phyloP scores from a whole-genome alignment of 768 basidiomycete species.

The Daedalea quercina region DNA sequence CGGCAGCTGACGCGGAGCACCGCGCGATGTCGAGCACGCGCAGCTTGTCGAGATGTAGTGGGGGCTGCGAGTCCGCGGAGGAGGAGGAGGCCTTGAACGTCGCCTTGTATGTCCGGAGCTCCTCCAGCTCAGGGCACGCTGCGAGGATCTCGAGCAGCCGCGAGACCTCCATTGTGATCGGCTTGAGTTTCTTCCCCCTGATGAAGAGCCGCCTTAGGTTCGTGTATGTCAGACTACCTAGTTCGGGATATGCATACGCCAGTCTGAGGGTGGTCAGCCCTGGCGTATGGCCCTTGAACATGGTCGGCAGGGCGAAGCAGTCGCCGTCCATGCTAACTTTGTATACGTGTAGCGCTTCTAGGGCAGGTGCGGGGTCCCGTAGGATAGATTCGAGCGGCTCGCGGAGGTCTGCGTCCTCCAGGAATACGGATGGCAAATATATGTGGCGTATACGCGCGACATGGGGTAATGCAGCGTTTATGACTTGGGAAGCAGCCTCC shows the following conservation, averaged over 20 bases:
- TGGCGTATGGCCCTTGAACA: conserved; percentile 19
- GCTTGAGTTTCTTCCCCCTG: conserved; percentile 18
- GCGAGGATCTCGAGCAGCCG: conserved; percentile 20
- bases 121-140: conserved; percentile 15
- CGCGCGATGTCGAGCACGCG: conserved; percentile 18
- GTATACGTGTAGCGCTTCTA: conserved; percentile 18
- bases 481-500: conserved; percentile 9
- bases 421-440: conserved; percentile 17
- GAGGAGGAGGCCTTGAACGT: conserved; percentile 10
- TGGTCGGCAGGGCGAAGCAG: conserved; percentile 15
- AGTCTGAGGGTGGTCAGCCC: conserved; percentile 15
- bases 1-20: conserved; percentile 11
- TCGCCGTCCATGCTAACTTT: conserved; percentile 12
- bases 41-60: conserved; percentile 16
- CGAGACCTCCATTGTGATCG: conserved; percentile 16
- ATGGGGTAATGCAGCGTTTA: conserved; percentile 15
- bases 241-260: conserved; percentile 13
- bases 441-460: conserved; percentile 17
- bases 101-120: conserved; percentile 16
- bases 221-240: conserved; percentile 11
- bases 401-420: neutral
- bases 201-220: conserved; percentile 16
- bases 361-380: conserved; percentile 12
- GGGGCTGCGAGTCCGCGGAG: conserved; percentile 6
- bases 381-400: conserved; percentile 13